Conservation (phyloP, 148 eudicot genomes). For the Amaranthus cruentus region DNA sequence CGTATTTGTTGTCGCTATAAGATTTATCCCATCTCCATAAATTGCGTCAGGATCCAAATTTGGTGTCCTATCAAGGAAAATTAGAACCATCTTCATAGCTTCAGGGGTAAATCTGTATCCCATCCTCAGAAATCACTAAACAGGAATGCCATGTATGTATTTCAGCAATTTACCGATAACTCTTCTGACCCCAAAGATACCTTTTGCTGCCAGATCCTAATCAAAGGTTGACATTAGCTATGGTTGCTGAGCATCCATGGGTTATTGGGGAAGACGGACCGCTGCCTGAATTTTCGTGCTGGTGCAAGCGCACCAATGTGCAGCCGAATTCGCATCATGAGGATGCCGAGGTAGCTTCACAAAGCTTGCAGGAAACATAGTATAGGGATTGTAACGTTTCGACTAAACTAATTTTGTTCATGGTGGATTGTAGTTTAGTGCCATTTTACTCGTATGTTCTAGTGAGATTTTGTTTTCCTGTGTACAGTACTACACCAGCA, state of each 20-base stretch:
- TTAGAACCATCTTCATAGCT: not conserved
- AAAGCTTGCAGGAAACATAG: not conserved
- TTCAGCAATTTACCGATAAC: not conserved
- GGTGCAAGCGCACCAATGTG: conserved; percentile 54
- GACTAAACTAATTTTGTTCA: conserved; percentile 3
- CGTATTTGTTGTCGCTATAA: too few relatives aligned
- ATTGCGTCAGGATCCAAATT: too few relatives aligned
- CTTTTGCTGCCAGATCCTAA: conserved; percentile 56
- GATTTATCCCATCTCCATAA: too few relatives aligned
- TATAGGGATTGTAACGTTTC: conserved; percentile 4
- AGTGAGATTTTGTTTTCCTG: not conserved
- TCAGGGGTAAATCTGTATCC: not conserved
- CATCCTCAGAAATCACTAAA: not conserved
- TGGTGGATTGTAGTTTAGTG: not conserved
- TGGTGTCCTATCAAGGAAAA: too few relatives aligned
- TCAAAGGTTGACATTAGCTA: conserved; percentile 61
- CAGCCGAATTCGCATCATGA: conserved; percentile 20
- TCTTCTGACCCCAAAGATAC: not conserved
- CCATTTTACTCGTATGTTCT: not conserved
- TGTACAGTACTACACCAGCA: conserved; percentile 2
- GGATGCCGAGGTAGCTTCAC: conserved; percentile 5
- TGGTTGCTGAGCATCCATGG: conserved; percentile 75
- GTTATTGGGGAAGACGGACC: conserved; percentile 74
- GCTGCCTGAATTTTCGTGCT: conserved; percentile 66
- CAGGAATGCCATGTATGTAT: not conserved